A percentile compares a stretch with the other conserved stretches of the same genome.
These are phyloP conservation scores for Xylaria arbuscula DNA, from an alignment of 2,329 filamentous ascomycete species.

Conservation along the genomic window DNA sequence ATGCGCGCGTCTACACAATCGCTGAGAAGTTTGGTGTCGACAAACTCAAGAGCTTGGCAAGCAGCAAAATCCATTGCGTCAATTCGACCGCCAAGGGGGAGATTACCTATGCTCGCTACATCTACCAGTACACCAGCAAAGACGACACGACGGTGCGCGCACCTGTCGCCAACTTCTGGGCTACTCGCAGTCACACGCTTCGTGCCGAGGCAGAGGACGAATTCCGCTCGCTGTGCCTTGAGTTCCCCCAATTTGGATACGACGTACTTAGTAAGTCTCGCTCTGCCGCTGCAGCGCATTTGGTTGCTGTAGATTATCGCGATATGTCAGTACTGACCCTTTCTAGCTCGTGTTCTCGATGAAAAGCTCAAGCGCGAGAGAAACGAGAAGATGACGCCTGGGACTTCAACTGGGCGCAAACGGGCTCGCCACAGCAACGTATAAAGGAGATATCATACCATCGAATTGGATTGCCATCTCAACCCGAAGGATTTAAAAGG, in stretches of 20 bases:
- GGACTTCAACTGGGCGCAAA: constrained; percentile 64
- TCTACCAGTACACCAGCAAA: constrained; percentile 79
- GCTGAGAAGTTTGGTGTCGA: constrained; percentile 80
- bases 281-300: background rate
- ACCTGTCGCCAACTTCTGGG: constrained; percentile 92
- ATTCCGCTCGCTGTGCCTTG: constrained; percentile 85
- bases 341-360: constrained; percentile 69
- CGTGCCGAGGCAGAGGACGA: constrained; percentile 87
- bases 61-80: constrained; percentile 91
- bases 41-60: constrained; percentile 78
- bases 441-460: constrained; percentile 32
- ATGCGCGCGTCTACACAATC: constrained; percentile 89
- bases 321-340: constrained; percentile 13
- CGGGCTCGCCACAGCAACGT: constrained; percentile 64
- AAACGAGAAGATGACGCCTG: constrained; percentile 68
- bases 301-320: constrained; percentile 17
- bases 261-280: constrained; percentile 80
- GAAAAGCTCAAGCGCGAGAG: constrained; percentile 74
- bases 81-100: constrained; percentile 89
- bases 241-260: constrained; percentile 92
- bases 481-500: background rate
- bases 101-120: constrained; percentile 90
- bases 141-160: constrained; percentile 80
- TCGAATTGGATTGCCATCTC: constrained; percentile 1
- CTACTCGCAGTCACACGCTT: constrained; percentile 80